Base-by-base conservation (phyloP, 345 rosid species). In the Linum lewisii region DNA sequence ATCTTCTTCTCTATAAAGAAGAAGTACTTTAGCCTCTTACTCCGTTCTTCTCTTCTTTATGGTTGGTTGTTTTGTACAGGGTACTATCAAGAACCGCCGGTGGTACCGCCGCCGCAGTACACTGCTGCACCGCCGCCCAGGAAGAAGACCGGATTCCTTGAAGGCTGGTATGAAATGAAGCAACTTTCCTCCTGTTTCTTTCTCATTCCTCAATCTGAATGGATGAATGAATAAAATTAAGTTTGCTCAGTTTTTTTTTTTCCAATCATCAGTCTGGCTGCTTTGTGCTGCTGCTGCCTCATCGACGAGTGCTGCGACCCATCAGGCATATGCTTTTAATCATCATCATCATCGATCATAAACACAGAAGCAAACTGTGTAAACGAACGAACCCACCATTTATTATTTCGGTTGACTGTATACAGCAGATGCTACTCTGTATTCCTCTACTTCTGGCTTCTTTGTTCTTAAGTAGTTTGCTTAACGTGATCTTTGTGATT, bases 291-390 rank as follows among this genome's bases (percentile, higher is more conserved):
- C 75, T 84, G 91, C 64, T 84, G 68, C 72, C 75, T 84, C n/a
- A 34, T 82, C 26, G 87, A 82, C 21, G 91, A 84, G 71, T 84
- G 91, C 19, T 84, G 82, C 57, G 91, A 84, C 51, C 91, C 85
- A 7, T 76, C 87, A 67, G 58, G 80, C 73, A 7, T 84, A 29
- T 66, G 74, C 60, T 5, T 75, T 19, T 11, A 3, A 7, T 42
- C 15, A 38, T 38, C 45, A 26, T 26, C 32, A 26, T 26, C 32
- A n/a, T n/a, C n/a, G n/a, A n/a, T n/a, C n/a, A n/a, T n/a, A n/a
- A n/a, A n/a, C n/a, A n/a, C n/a, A 2, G 32, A 26, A 26, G 32
- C 32, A 6, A n/a, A 26, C 32, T 26, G 32, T 26, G 32, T 26
- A 26, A 6, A 26, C 32, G 32, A 26, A 26, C 32, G n/a, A n/a